phyloP scores from a whole-genome alignment of 202 grass and related monocot genomes.

The Eragrostis tef region DNA sequence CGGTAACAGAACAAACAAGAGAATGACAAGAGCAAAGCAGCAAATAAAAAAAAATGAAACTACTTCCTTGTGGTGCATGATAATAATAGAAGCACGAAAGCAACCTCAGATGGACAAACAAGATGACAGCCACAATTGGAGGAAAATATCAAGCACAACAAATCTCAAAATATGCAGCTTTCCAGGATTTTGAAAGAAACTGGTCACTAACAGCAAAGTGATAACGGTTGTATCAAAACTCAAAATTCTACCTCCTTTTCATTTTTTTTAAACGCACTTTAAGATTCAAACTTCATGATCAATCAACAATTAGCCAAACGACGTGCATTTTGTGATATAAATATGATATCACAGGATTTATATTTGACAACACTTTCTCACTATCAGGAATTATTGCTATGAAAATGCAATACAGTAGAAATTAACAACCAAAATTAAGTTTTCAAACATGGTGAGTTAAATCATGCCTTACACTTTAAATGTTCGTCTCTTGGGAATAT shows the following conservation, averaged over 20 bases:
- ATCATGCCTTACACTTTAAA: background rate
- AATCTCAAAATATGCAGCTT: background rate
- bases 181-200: background rate
- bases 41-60: background rate
- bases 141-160: background rate
- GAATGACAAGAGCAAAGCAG: background rate
- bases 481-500: slow-evolving; percentile 2
- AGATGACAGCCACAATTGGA: background rate
- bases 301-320: background rate
- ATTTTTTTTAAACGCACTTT: background rate
- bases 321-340: background rate
- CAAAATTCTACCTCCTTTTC: background rate
- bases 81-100: background rate
- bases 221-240: background rate
- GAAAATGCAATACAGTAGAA: background rate
- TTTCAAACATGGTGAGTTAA: background rate
- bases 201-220: background rate
- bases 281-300: background rate
- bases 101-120: background rate
- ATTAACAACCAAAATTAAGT: background rate
- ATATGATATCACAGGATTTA: background rate
- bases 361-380: background rate
- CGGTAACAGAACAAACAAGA: background rate
- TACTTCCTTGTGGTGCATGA: background rate
- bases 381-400: background rate